phyloP scores from a whole-genome alignment of 2,329 filamentous ascomycete genomes.

The Colletotrichum tofieldiae region DNA sequence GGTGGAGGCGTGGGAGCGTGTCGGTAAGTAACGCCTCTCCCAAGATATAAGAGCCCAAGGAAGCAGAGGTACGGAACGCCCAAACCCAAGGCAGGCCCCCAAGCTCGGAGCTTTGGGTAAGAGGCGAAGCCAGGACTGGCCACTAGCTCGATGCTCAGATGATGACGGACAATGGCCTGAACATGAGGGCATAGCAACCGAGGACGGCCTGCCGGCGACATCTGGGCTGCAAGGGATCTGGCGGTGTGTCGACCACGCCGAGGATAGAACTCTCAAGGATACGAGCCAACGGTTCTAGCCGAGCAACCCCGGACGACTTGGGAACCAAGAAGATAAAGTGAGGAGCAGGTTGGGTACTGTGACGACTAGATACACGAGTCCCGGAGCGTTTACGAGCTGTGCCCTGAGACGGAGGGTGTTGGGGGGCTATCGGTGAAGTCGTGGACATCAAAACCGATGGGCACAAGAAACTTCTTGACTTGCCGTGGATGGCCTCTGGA shows the following conservation, averaged over 20 bases:
- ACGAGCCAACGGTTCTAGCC: not conserved
- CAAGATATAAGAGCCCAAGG: not conserved
- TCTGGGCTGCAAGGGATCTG: not conserved
- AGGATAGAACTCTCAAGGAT: not conserved
- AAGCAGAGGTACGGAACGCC: not conserved
- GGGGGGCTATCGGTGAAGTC: not conserved
- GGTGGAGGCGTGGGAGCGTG: not conserved
- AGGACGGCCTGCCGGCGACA: not conserved
- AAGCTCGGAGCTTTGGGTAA: not conserved
- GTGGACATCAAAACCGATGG: not conserved
- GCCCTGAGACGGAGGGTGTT: not conserved
- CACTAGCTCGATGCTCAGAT: not conserved
- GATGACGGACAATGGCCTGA: not conserved
- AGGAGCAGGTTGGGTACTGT: not conserved
- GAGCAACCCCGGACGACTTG: not conserved
- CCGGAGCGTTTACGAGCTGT: not conserved
- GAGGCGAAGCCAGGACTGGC: not conserved
- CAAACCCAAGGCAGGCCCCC: not conserved
- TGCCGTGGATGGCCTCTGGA: not conserved
- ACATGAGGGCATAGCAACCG: not conserved
- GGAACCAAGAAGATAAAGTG: not conserved
- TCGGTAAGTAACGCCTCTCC: not conserved
- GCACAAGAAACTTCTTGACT: not conserved
- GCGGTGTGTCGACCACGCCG: not conserved
- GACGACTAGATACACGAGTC: not conserved